Conservation (phyloP, 352 stramenopile species). For the Hyaloperonospora arabidopsidis region DNA sequence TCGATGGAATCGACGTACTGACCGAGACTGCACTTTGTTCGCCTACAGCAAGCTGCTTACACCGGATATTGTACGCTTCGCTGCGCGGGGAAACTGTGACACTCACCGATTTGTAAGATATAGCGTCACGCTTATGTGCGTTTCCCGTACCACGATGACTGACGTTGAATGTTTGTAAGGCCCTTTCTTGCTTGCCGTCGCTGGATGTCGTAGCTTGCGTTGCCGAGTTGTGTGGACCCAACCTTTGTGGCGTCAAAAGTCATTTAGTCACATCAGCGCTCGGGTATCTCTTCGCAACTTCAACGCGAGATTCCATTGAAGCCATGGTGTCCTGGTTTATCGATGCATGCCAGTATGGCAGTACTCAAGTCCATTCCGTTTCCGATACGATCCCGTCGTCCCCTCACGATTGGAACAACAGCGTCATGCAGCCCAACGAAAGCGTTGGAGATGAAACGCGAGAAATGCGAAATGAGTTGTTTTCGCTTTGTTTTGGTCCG, state of each 20-base stretch:
- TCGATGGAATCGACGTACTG: constrained; percentile 1
- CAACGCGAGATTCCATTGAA: constrained; percentile 15
- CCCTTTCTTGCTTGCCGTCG: constrained; percentile 27
- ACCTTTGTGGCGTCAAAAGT: constrained; percentile 2
- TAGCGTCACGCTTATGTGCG: neutral
- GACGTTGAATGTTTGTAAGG: constrained; percentile 9
- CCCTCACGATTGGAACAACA: constrained; percentile 15
- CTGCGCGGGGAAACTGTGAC: constrained; percentile 14
- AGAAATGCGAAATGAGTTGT: constrained; percentile 22
- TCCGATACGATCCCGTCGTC: constrained; percentile 1
- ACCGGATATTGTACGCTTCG: constrained; percentile 10
- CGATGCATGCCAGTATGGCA: constrained; percentile 25
- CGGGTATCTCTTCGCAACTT: constrained; percentile 23
- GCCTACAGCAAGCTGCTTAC: constrained; percentile 26
- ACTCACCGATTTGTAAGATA: constrained; percentile 1
- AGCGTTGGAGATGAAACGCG: constrained; percentile 3
- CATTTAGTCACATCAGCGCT: constrained; percentile 8
- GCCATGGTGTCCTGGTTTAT: constrained; percentile 22
- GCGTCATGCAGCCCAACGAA: neutral
- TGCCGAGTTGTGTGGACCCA: constrained; percentile 7
- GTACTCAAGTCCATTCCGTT: neutral
- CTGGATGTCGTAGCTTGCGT: constrained; percentile 21
- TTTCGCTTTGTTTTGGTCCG: constrained; percentile 25
- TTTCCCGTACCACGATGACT: neutral
- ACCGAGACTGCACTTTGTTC: constrained; percentile 3